Evolutionary conservation across 306 rosid genomes (phyloP), one percentile per base, ranked within the genome.

Genomic region (Quercus cerris): DNA sequence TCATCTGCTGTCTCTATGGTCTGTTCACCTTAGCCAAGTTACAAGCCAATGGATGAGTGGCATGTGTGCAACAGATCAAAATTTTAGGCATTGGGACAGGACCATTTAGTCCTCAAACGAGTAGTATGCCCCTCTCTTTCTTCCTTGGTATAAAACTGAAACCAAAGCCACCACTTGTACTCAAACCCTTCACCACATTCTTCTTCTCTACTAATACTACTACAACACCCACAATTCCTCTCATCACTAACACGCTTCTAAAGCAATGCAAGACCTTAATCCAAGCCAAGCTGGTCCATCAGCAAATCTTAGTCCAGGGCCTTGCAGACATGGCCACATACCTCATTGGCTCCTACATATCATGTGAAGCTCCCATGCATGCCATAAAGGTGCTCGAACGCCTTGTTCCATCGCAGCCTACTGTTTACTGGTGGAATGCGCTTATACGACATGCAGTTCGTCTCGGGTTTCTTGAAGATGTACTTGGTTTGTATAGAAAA

Each of bases 351-450:
- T 15, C 84, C 6, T 93, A 90, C 87, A 81, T 91, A 18, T 56
- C 88, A 61, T 76, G 79, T 77, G 55, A 85, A 62, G 90, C 88
- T 18, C 81, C 85, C 0, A 5, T 49, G 3, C 70, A 70, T 2
- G 92, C 97, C 19, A 33, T 86, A 83, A 54, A 17, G 19, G 71
- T 90, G 68, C 91, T 93, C 46, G 73, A 88, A 74, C 78, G 77
- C 56, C 87, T 88, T 28, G 31, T 66, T 15, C 97, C 94, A 1
- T 85, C 84, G 1, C 67, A 83, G 1, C 41, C 71, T 3, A 55
- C 78, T 5, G 89, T 93, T 52, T 93, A 57, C 73, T 91, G 97
- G 98, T 93, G 98, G 98, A 91, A 93, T 30, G 91, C 85, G 8
- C 78, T 91, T 59, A 91, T 93, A 57, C 83, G 92, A 73, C 82